A percentile compares a stretch with the other conserved stretches of the same genome.
phyloP scores from a whole-genome alignment of 331 rosid species.

The Pyracantha coccinea region DNA sequence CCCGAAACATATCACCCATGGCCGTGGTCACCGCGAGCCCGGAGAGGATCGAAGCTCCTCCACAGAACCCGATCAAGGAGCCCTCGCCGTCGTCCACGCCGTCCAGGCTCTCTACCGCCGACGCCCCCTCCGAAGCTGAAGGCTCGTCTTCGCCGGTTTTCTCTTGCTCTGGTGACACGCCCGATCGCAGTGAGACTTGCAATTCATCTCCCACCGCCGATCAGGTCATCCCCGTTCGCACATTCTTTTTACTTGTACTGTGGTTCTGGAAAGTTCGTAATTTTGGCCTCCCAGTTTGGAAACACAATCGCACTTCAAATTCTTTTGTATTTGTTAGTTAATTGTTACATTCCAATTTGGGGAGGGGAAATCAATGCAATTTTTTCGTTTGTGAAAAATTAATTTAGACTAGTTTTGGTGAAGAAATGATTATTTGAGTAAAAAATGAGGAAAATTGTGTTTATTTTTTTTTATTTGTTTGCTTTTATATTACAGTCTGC shows the following conservation, averaged over 20 bases:
- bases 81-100: constrained; percentile 43
- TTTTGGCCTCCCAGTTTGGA: neutral
- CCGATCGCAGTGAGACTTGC: constrained; percentile 42
- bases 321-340: neutral
- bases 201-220: constrained; percentile 43
- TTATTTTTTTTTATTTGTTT: constrained; percentile 2
- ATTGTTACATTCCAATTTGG: neutral
- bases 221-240: constrained; percentile 36
- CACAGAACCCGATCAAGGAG: constrained; percentile 18
- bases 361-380: neutral
- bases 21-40: constrained; percentile 35
- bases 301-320: neutral
- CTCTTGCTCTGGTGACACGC: constrained; percentile 14
- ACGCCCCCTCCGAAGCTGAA: constrained; percentile 15
- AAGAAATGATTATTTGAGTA: neutral
- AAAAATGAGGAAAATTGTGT: neutral
- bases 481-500: constrained; percentile 30
- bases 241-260: neutral
- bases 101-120: constrained; percentile 23
- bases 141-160: constrained; percentile 11
- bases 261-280: neutral
- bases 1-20: constrained; percentile 5
- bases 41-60: constrained; percentile 25
- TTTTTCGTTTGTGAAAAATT: neutral
- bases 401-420: neutral